These are phyloP conservation scores for Rhodamnia rubescens DNA, from an alignment of 345 rosid genomes.

Conservation along the genomic window DNA sequence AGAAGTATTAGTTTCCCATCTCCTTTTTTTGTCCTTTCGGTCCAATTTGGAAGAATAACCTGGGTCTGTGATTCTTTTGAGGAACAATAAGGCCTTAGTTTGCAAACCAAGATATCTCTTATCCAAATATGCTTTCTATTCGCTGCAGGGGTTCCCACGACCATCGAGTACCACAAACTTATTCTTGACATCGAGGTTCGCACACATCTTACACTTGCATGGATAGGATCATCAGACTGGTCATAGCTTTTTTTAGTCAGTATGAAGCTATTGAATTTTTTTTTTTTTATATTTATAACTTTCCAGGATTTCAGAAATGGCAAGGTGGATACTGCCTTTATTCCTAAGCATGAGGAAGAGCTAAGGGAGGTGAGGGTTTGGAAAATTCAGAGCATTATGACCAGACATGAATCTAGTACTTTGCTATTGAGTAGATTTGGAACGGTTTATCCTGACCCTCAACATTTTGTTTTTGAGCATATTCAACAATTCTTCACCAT, in stretches of 20 bases:
- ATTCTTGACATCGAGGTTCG: conserved; percentile 91
- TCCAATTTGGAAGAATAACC: background rate
- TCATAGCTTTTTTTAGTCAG: background rate
- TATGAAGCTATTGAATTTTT: background rate
- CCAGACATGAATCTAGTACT: background rate
- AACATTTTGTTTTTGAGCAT: background rate
- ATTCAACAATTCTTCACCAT: background rate
- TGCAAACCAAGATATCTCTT: background rate
- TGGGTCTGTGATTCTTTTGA: background rate
- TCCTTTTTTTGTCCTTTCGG: background rate
- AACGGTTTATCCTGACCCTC: background rate
- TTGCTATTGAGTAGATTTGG: background rate
- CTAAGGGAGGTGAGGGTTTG: conserved; percentile 44
- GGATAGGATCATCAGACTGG: background rate
- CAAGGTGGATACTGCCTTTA: conserved; percentile 97
- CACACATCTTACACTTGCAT: background rate
- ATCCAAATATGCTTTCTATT: background rate
- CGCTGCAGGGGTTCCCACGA: conserved; percentile 82
- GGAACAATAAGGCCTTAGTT: background rate
- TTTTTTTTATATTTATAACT: conserved; percentile 1
- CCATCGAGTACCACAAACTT: conserved; percentile 91
- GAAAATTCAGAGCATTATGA: background rate
- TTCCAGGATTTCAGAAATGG: conserved; percentile 86
- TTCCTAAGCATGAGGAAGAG: conserved; percentile 89
- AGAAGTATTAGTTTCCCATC: background rate